Evolutionary conservation across 768 basidiomycete species (phyloP), one percentile per base, ranked within the genome.

Genomic region (Kwoniella dejecticola): DNA sequence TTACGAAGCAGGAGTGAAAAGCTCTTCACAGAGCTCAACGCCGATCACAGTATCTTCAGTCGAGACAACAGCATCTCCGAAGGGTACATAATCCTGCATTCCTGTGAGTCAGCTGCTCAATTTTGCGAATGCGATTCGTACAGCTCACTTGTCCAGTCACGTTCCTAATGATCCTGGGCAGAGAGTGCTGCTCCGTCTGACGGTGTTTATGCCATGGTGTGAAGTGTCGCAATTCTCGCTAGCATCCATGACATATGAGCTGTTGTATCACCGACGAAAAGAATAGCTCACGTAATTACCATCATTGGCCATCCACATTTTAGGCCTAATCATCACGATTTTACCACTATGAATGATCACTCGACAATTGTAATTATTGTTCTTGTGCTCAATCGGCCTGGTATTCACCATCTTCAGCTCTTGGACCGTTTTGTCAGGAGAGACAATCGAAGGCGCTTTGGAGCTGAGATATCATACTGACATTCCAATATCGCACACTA

Each of bases 261-360:
- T 33, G 54, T n/a, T n/a, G n/a, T n/a, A 13, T 19, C 21, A 4
- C 44, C 3, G 11, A 8, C 10, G 42, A 21, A 26, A n/a, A 12
- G 11, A 3, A 3, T 24, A 89, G 81, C 79, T 83, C 82, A 68
- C 96, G 78, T 99, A 99, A 75, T 98, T 98, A 3, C 96, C 96
- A 71, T 96, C 92, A 74, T 98, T 98, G 1, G 96, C 96, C 45
- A 99, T 83, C 96, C 96, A 99, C 94, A 99, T 94, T 82, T 98
- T 99, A 0, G 96, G 96, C 23, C 96, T 87, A 66, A 99, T 98
- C 64, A 97, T 86, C 0, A 97, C 80, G 62, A 99, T 93, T 80
- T 90, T 85, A 57, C 86, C 83, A 79, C 93, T 83, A 74, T 91
- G 85, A 42, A 94, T 85, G 76, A 98, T 88, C 33, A 98, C 83